Base-by-base conservation (phyloP, 2,329 filamentous ascomycete species). In the Botrytis medusae region DNA sequence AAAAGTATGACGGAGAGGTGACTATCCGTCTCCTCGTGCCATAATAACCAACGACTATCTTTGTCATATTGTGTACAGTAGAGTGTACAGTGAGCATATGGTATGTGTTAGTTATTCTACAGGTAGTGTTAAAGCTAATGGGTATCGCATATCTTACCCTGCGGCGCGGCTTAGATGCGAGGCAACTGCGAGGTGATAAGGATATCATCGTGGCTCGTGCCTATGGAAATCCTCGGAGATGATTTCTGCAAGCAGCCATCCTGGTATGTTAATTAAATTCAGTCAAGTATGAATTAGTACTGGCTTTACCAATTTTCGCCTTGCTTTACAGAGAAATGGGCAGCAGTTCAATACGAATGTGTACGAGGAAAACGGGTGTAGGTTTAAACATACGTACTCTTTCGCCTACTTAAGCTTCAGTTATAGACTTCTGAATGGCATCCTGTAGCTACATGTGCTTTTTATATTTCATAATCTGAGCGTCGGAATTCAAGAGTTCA, bases 201-300 rank as follows among this genome's bases (percentile, higher is more conserved):
- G 44, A 70, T 68, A 68, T 72, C 71, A 68, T 72, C 62, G 62
- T 72, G 62, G 70, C 51, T 72, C 71, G 63, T 62, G 64, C 65
- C 67, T 70, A 70, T 73, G 57, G 65, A 37, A 70, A 73, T 44
- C 51, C 62, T 63, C 71, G 71, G 71, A 73, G 20, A 70, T 73
- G 71, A 73, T 69, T 71, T 72, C 71, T 72, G 71, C 71, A 72
- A 60, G 71, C 54, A 59, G 62, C 51, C 54, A 72, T 51, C 63
- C 62, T 51, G 44, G 63, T 14, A 57, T 57, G 22, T 44, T 69
- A 29, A 69, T 69, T 42, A 42, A 68, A 42, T 16, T 42, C 29
- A 40, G 22, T 68, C 34, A 42, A 32, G 40, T 12, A 44, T 57
- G 34, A 32, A 69, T 57, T 29, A n/a, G 2, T 25, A 37, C 20